phyloP scores from a whole-genome alignment of 2,329 filamentous ascomycete species.

The Didymella lethalis region DNA sequence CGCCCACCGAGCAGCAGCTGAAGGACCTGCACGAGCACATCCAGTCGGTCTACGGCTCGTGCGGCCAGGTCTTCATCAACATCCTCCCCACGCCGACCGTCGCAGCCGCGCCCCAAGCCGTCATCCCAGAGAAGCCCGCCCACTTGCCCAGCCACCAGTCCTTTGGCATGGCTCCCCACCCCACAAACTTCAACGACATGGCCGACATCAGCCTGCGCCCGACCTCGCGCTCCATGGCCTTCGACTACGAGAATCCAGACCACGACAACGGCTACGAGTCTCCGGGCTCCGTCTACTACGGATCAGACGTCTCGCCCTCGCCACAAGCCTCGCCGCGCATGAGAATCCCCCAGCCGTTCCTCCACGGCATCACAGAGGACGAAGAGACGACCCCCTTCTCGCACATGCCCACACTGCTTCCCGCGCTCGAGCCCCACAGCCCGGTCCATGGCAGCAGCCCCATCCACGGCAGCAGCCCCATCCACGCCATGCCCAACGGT shows the following conservation, averaged over 20 bases:
- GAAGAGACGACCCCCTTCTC: conserved; percentile 45
- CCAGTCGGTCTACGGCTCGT: conserved; percentile 54
- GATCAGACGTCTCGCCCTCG: conserved; percentile 59
- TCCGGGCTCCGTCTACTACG: conserved; percentile 55
- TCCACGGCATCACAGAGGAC: conserved; percentile 46
- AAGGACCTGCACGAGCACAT: conserved; percentile 55
- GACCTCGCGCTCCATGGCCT: conserved; percentile 49
- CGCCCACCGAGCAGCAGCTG: conserved; percentile 52
- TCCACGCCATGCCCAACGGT: conserved; percentile 25
- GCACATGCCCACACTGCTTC: conserved; percentile 40
- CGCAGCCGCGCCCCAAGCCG: conserved; percentile 58
- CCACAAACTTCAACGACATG: conserved; percentile 66
- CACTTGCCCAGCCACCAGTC: conserved; percentile 52
- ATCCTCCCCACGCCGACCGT: conserved; percentile 62
- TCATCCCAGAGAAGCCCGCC: conserved; percentile 54
- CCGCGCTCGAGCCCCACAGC: conserved; percentile 34
- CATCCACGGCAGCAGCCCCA: conserved; percentile 30
- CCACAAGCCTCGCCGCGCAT: conserved; percentile 49
- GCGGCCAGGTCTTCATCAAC: conserved; percentile 54
- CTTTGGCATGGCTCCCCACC: conserved; percentile 64
- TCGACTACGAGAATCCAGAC: conserved; percentile 52
- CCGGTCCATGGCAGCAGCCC: conserved; percentile 31
- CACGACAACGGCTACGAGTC: conserved; percentile 58
- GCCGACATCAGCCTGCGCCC: conserved; percentile 55
- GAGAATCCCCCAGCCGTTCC: conserved; percentile 45